phyloP scores from a whole-genome alignment of 2,329 filamentous ascomycete genomes.

The Diaporthe australafricana region DNA sequence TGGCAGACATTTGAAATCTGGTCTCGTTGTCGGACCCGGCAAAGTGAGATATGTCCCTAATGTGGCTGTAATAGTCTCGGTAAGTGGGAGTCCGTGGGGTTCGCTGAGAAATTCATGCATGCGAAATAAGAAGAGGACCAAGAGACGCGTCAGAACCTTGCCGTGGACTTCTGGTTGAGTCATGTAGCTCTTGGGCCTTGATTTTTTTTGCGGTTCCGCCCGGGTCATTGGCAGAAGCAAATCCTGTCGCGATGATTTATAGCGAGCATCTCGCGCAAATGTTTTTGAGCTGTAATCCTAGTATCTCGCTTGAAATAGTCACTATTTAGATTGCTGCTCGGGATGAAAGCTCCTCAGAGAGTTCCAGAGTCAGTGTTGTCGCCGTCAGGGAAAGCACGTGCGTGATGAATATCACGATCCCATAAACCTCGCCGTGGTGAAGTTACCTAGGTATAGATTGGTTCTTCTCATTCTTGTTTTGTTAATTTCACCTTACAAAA shows the following conservation, averaged over 20 bases:
- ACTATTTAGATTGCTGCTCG: no score
- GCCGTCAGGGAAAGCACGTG: no score
- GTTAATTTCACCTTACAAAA: no score
- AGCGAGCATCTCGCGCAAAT: neutral
- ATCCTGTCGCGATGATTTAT: neutral
- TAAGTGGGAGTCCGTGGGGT: conserved; percentile 6
- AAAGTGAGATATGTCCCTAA: neutral
- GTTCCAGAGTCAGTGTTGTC: no score
- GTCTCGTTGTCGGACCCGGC: neutral
- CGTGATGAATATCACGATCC: no score
- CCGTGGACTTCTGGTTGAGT: neutral
- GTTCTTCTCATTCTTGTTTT: no score
- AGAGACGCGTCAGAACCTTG: neutral
- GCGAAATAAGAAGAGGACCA: neutral
- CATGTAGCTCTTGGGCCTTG: neutral
- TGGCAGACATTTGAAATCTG: neutral
- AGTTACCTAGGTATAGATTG: no score
- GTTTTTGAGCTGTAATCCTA: no score
- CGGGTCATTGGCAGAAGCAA: neutral
- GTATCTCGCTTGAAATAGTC: no score
- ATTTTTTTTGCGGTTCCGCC: neutral
- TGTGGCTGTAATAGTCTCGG: conserved; percentile 10
- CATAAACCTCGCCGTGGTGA: no score
- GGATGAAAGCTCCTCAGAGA: no score
- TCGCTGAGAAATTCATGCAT: neutral